phyloP scores from a whole-genome alignment of 768 basidiomycete species.

The Holtermanniella nyarrowii region DNA sequence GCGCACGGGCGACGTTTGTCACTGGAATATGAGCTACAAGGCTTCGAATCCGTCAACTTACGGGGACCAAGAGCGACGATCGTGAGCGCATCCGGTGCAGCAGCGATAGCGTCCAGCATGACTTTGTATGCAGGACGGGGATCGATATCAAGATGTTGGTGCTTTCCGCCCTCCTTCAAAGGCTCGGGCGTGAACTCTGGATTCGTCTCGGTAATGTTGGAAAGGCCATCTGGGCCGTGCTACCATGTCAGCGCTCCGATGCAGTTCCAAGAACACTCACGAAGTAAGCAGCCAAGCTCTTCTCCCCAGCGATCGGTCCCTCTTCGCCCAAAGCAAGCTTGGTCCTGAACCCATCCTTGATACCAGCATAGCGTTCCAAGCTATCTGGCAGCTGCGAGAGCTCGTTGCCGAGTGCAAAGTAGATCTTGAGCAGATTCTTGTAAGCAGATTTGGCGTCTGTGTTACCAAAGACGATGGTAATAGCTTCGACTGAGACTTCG shows the following conservation, averaged over 20 bases:
- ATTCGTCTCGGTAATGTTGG: conserved; percentile 39
- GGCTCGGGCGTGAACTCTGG: conserved; percentile 36
- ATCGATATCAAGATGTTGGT: conserved; percentile 30
- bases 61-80: conserved; percentile 40
- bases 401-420: conserved; percentile 53
- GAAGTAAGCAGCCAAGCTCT: conserved; percentile 72
- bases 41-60: conserved; percentile 50
- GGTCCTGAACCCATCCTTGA: conserved; percentile 46
- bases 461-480: conserved; percentile 58
- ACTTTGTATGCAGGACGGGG: conserved; percentile 28
- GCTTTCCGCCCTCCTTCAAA: conserved; percentile 6
- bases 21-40: conserved; percentile 70
- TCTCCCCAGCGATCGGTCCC: conserved; percentile 59
- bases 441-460: conserved; percentile 42
- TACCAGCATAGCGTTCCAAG: conserved; percentile 53
- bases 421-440: conserved; percentile 63
- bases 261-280: conserved; percentile 28
- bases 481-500: conserved; percentile 67
- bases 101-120: conserved; percentile 33
- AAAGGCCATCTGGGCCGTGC: conserved; percentile 41
- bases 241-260: conserved; percentile 12
- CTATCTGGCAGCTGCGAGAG: conserved; percentile 49
- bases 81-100: conserved; percentile 31
- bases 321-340: conserved; percentile 56
- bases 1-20: conserved; percentile 64